phyloP scores from a whole-genome alignment of 1,284 basidiomycete genomes.

The Cutaneotrichosporon sp. region DNA sequence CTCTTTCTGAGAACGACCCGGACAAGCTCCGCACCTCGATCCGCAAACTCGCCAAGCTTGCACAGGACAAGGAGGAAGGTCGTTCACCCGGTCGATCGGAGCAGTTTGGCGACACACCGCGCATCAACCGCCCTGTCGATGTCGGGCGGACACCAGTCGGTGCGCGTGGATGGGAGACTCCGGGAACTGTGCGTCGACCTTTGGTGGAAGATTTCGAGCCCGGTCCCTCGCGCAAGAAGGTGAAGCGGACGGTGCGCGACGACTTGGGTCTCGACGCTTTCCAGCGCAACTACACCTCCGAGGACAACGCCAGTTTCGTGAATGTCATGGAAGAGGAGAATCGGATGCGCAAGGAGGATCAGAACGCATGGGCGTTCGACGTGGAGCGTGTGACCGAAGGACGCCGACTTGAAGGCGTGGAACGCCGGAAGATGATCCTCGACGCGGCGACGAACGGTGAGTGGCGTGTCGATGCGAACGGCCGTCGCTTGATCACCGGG shows the following conservation, averaged over 20 bases:
- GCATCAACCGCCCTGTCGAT: constrained; percentile 27
- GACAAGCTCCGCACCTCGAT: constrained; percentile 70
- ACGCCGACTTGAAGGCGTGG: constrained; percentile 51
- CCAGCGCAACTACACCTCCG: constrained; percentile 85
- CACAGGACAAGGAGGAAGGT: constrained; percentile 42
- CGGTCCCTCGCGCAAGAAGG: constrained; percentile 13
- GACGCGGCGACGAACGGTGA: constrained; percentile 42
- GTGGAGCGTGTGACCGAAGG: constrained; percentile 73
- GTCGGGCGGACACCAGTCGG: constrained; percentile 41
- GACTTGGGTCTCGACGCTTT: constrained; percentile 73
- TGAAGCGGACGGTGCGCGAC: constrained; percentile 36
- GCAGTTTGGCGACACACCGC: constrained; percentile 38
- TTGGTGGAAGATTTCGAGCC: constrained; percentile 13
- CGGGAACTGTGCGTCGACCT: constrained; percentile 20
- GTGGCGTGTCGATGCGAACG: constrained; percentile 43
- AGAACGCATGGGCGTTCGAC: constrained; percentile 85
- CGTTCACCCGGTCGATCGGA: constrained; percentile 4
- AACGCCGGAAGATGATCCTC: constrained; percentile 50
- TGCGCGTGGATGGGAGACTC: constrained; percentile 49
- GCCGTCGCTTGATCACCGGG: constrained; percentile 42
- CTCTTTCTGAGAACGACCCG: constrained; percentile 69
- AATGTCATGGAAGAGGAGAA: constrained; percentile 88
- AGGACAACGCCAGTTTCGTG: constrained; percentile 92
- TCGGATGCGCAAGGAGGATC: constrained; percentile 64
- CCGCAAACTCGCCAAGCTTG: constrained; percentile 66